Conservation (phyloP, 306 rosid genomes). For the Begonia loranthoides region DNA sequence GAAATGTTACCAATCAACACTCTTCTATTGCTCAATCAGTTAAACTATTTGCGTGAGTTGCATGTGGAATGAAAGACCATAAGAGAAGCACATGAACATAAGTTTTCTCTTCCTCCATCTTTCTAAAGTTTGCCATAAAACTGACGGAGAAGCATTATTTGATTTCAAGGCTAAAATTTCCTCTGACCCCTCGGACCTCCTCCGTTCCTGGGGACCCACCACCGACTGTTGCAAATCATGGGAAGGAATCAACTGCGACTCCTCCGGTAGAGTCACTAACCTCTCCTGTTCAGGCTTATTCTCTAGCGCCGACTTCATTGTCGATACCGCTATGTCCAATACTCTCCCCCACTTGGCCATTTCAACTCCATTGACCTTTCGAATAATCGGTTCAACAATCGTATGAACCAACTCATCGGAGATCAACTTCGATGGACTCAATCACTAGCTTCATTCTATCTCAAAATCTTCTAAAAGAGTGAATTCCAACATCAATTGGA, state of each 20-base stretch:
- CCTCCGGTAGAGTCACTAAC: too few species aligned
- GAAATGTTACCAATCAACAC: too few species aligned
- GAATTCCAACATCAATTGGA: conserved; percentile 32
- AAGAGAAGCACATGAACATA: too few species aligned
- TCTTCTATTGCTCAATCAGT: too few species aligned
- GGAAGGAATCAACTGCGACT: conserved; percentile 43
- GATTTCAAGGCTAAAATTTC: conserved; percentile 32
- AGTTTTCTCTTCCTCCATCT: conserved; percentile 7
- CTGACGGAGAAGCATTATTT: conserved; percentile 39
- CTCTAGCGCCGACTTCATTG: conserved; percentile 13
- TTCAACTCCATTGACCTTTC: conserved; percentile 34
- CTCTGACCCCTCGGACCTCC: conserved; percentile 37
- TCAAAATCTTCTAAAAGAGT: conserved; percentile 24
- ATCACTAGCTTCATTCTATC: conserved; percentile 24
- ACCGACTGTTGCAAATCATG: conserved; percentile 46
- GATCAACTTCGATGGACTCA: conserved; percentile 20
- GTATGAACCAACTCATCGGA: conserved; percentile 21
- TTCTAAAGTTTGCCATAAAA: conserved; percentile 25
- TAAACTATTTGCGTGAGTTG: too few species aligned
- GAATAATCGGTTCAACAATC: conserved; percentile 21
- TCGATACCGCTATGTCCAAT: conserved; percentile 38
- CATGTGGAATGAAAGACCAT: too few species aligned
- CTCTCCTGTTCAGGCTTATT: conserved; percentile 20
- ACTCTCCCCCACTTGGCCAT: conserved; percentile 40
- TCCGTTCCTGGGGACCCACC: conserved; percentile 35